Conservation (phyloP, 192 early-diverging fungal genomes). For the Backusella mclennaniae region DNA sequence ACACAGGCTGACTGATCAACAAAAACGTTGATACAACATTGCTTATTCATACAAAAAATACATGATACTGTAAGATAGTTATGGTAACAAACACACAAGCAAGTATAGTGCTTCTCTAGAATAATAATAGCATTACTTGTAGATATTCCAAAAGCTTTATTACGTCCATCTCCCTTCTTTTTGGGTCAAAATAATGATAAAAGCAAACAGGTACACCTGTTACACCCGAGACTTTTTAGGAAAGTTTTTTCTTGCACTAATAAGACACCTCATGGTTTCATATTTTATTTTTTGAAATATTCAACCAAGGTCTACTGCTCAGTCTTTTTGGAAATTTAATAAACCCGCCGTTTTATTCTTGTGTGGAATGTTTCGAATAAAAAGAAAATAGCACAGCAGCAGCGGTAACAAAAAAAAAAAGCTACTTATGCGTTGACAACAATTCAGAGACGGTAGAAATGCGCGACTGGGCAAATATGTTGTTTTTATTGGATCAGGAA, state of each 20-base stretch:
- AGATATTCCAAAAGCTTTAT: neutral
- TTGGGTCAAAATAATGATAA: neutral
- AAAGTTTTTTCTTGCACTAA: neutral
- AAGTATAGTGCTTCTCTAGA: too few relatives aligned
- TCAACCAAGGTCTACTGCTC: neutral
- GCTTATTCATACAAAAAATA: neutral
- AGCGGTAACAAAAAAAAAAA: neutral
- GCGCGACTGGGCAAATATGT: neutral
- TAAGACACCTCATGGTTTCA: neutral
- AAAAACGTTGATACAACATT: neutral
- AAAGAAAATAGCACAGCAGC: neutral
- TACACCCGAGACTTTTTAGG: conserved; percentile 1
- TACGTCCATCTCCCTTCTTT: neutral
- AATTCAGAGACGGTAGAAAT: neutral
- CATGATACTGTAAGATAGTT: neutral
- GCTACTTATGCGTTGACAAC: neutral
- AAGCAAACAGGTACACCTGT: neutral
- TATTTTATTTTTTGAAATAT: neutral
- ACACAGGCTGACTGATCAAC: neutral
- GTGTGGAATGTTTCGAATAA: neutral
- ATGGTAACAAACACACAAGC: neutral
- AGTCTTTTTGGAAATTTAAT: neutral
- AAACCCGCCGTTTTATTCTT: neutral
- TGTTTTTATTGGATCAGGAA: conserved; percentile 1
- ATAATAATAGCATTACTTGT: too few relatives aligned